Evolutionary conservation across 768 basidiomycete species (phyloP).

Genomic region (Amanita rubescens): DNA sequence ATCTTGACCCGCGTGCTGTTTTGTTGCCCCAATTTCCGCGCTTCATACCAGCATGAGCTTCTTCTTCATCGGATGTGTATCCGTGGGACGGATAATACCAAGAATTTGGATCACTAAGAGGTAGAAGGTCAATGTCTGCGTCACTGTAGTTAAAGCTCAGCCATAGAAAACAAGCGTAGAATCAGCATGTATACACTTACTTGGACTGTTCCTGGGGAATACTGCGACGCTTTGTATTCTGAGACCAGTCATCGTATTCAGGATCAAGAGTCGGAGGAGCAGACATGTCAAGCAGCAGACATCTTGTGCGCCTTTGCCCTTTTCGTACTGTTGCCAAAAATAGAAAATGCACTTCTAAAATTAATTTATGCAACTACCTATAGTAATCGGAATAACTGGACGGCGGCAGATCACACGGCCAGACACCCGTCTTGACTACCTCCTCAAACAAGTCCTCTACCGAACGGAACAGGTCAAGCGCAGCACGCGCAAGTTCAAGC

Average conservation of each 20-base stretch:
- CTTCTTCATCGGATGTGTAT: conserved; percentile 58
- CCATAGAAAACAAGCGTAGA: neutral
- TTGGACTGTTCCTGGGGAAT: neutral
- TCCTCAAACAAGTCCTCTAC: conserved; percentile 43
- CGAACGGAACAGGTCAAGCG: conserved; percentile 46
- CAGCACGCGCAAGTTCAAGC: conserved; percentile 44
- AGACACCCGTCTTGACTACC: conserved; percentile 33
- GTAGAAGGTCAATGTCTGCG: conserved; percentile 31
- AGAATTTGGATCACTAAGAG: conserved; percentile 63
- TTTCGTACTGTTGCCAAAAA: neutral
- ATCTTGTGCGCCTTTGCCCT: neutral
- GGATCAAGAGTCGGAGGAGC: conserved; percentile 2
- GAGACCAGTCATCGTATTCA: conserved; percentile 4
- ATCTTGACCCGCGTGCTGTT: conserved; percentile 64
- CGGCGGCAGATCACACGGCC: conserved; percentile 46
- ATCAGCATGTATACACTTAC: neutral
- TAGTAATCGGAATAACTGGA: conserved; percentile 25
- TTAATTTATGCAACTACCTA: conserved; percentile 14
- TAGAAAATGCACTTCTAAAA: neutral
- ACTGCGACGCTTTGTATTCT: neutral
- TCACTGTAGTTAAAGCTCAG: conserved; percentile 4
- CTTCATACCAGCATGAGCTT: conserved; percentile 34
- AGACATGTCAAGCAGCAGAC: conserved; percentile 3
- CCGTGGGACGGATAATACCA: conserved; percentile 86
- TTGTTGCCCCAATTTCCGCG: conserved; percentile 86